Evolutionary conservation across 495 filamentous ascomycete genomes (phyloP).

Genomic region (Parathielavia appendiculata): DNA sequence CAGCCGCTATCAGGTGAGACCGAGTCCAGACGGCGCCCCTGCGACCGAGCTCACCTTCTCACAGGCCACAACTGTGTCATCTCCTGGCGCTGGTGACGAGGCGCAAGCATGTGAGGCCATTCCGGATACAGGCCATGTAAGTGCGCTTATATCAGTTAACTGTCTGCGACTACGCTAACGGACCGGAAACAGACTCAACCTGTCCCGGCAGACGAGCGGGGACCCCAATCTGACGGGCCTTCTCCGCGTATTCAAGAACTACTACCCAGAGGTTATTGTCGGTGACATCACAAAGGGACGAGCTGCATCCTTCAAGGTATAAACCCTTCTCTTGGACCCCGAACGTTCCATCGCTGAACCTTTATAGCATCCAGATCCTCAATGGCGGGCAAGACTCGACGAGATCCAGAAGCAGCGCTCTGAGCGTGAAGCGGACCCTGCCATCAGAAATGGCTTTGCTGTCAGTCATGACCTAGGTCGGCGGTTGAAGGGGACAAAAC

Average conservation of each 20-base stretch:
- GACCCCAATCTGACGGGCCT: slow-evolving; percentile 74
- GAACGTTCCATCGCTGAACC: neutral
- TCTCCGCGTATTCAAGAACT: slow-evolving; percentile 80
- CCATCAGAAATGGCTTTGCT: slow-evolving; percentile 44
- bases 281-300: slow-evolving; percentile 53
- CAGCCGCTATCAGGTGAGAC: slow-evolving; percentile 61
- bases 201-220: slow-evolving; percentile 58
- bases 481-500: slow-evolving; percentile 39
- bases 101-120: slow-evolving; percentile 82
- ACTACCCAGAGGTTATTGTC: slow-evolving; percentile 85
- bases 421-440: slow-evolving; percentile 37
- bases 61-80: slow-evolving; percentile 64
- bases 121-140: slow-evolving; percentile 75
- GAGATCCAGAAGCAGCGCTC: slow-evolving; percentile 58
- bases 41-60: slow-evolving; percentile 28
- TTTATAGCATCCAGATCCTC: slow-evolving; percentile 63
- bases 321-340: neutral
- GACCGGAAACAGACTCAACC: slow-evolving; percentile 44
- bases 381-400: slow-evolving; percentile 68
- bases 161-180: slow-evolving; percentile 24
- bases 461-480: slow-evolving; percentile 46
- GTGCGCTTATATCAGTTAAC: slow-evolving; percentile 29
- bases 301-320: slow-evolving; percentile 53
- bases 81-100: slow-evolving; percentile 77
- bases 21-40: neutral